These are phyloP conservation scores for Fennellomyces sp. DNA, from an alignment of 371 early-diverging fungal genomes.

Conservation along the genomic window DNA sequence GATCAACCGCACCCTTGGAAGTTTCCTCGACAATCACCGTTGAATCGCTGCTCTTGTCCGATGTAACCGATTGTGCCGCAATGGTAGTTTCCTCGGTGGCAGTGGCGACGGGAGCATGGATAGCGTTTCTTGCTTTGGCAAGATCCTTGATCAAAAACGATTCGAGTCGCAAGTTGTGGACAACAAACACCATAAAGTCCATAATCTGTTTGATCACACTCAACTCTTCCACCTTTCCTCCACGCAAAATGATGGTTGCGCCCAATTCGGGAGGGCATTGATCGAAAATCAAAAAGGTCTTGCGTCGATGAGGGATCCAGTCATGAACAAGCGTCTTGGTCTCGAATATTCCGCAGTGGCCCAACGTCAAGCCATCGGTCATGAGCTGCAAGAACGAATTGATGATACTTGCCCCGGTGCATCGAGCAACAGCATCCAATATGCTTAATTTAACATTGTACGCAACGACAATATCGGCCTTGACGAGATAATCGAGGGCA, in stretches of 20 bases:
- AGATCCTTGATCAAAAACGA: slow-evolving; percentile 67
- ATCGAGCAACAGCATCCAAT: slow-evolving; percentile 82
- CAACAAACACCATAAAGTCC: slow-evolving; percentile 82
- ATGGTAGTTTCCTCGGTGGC: slow-evolving; percentile 7
- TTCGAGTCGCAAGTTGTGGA: slow-evolving; percentile 85
- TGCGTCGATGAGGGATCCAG: slow-evolving; percentile 76
- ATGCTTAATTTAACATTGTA: slow-evolving; percentile 87
- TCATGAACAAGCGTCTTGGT: slow-evolving; percentile 82
- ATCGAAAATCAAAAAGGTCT: slow-evolving; percentile 88
- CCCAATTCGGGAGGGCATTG: slow-evolving; percentile 84
- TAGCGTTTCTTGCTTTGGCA: not conserved
- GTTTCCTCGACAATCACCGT: not conserved
- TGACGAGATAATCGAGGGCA: slow-evolving; percentile 85
- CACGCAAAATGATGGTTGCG: slow-evolving; percentile 89
- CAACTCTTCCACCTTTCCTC: slow-evolving; percentile 66
- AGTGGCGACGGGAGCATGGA: not conserved
- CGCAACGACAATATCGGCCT: slow-evolving; percentile 77
- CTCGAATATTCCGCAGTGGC: slow-evolving; percentile 80
- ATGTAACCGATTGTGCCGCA: slow-evolving; percentile 9
- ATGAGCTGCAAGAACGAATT: slow-evolving; percentile 82
- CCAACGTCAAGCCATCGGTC: slow-evolving; percentile 67
- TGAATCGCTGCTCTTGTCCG: slow-evolving; percentile 5
- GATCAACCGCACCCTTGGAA: slow-evolving; percentile 17
- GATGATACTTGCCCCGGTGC: slow-evolving; percentile 86
- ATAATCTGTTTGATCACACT: slow-evolving; percentile 78